Evolutionary conservation across 306 rosid species (phyloP).

Genomic region (Lathyrus aphaca): DNA sequence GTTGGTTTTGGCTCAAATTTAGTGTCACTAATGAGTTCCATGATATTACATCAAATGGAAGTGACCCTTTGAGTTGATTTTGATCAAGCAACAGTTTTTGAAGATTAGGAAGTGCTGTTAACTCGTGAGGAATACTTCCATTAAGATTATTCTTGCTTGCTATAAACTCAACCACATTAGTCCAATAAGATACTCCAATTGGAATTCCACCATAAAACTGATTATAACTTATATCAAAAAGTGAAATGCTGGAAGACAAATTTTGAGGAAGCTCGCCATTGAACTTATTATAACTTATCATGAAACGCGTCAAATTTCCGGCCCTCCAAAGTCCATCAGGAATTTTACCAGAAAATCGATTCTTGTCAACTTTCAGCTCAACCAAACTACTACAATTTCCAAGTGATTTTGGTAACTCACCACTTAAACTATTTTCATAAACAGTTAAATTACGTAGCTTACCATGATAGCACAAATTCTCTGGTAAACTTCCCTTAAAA

Average conservation of each 20-base stretch:
- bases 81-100: slow-evolving; percentile 50
- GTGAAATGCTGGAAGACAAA: slow-evolving; percentile 40
- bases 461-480: slow-evolving; percentile 52
- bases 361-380: slow-evolving; percentile 34
- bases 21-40: slow-evolving; percentile 49
- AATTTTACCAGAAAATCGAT: slow-evolving; percentile 55
- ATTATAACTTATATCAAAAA: slow-evolving; percentile 58
- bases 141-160: slow-evolving; percentile 59
- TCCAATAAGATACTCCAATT: slow-evolving; percentile 51
- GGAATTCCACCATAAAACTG: slow-evolving; percentile 61
- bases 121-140: slow-evolving; percentile 61
- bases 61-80: slow-evolving; percentile 52
- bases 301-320: slow-evolving; percentile 37
- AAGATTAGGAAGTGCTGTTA: slow-evolving; percentile 53
- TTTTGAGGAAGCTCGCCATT: slow-evolving; percentile 61
- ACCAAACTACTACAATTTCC: slow-evolving; percentile 53
- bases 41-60: slow-evolving; percentile 53
- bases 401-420: slow-evolving; percentile 65
- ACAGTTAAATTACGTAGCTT: slow-evolving; percentile 42
- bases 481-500: slow-evolving; percentile 60
- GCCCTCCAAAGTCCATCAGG: slow-evolving; percentile 67
- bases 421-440: slow-evolving; percentile 50
- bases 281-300: slow-evolving; percentile 50
- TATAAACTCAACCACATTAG: slow-evolving; percentile 42
- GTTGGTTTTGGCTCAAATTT: slow-evolving; percentile 51